phyloP scores from a whole-genome alignment of 768 basidiomycete genomes.

The Tulasnella sp. region DNA sequence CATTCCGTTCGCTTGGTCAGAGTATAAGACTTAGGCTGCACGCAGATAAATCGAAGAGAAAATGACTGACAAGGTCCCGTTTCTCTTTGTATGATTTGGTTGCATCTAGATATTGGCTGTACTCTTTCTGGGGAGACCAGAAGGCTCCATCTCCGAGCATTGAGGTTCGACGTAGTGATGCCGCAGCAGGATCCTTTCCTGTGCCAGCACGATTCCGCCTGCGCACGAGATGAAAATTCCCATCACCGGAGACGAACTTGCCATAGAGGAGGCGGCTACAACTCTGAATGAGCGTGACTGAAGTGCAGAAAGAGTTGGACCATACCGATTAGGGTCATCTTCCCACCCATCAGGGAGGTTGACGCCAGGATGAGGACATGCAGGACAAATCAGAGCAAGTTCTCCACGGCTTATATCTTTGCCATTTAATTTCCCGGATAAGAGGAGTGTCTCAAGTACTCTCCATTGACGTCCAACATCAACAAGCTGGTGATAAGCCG shows the following conservation, averaged over 20 bases:
- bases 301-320: not conserved
- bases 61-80: too few relatives aligned
- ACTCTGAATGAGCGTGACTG: too few relatives aligned
- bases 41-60: too few relatives aligned
- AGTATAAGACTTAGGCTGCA: too few relatives aligned
- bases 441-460: not conserved
- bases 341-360: not conserved
- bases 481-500: not conserved
- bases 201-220: not conserved
- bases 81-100: not conserved
- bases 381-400: not conserved
- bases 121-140: not conserved
- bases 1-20: not conserved
- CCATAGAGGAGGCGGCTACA: not conserved
- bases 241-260: not conserved
- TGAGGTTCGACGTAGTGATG: not conserved
- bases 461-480: not conserved
- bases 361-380: not conserved
- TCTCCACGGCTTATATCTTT: not conserved
- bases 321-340: not conserved
- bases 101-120: not conserved
- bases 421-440: not conserved
- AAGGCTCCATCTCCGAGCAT: not conserved
- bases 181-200: not conserved
- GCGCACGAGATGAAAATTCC: not conserved